Evolutionary conservation across 345 rosid species (phyloP).

Genomic region (Alliaria petiolata): DNA sequence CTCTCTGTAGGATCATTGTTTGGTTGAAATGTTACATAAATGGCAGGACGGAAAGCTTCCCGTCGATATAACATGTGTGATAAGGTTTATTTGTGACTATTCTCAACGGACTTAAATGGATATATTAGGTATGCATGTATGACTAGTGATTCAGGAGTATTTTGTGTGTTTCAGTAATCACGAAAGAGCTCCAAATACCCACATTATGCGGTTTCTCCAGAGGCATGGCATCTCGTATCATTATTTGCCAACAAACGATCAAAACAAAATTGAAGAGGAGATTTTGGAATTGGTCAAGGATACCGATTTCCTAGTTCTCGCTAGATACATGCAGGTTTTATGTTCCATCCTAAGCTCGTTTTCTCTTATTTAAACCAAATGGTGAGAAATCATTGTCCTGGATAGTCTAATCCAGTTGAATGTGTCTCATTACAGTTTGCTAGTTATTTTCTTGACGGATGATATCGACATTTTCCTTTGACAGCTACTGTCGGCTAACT

Average conservation of each 20-base stretch:
- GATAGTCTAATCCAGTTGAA: not conserved
- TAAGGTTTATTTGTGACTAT: conserved; percentile 47
- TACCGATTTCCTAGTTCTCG: conserved; percentile 90
- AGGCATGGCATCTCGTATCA: conserved; percentile 90
- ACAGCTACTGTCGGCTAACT: conserved; percentile 70
- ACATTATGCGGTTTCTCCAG: conserved; percentile 74
- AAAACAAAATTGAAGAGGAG: conserved; percentile 66
- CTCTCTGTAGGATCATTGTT: conserved; percentile 79
- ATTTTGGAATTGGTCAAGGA: conserved; percentile 71
- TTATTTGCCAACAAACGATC: conserved; percentile 50
- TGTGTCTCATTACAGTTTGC: not conserved
- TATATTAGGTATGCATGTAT: not conserved
- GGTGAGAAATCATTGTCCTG: not conserved
- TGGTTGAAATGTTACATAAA: conserved; percentile 73
- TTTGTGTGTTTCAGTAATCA: conserved; percentile 59
- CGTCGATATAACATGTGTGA: conserved; percentile 79
- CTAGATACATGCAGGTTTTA: conserved; percentile 94
- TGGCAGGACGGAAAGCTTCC: conserved; percentile 97
- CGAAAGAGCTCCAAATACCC: conserved; percentile 81
- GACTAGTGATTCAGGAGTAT: conserved; percentile 9
- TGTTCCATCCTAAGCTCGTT: not conserved
- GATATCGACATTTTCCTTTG: not conserved
- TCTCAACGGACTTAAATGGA: not conserved
- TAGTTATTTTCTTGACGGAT: not conserved
- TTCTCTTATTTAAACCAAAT: not conserved